Evolutionary conservation across 805 yeast species (phyloP).

Genomic region (Candida arabinofermentans): DNA sequence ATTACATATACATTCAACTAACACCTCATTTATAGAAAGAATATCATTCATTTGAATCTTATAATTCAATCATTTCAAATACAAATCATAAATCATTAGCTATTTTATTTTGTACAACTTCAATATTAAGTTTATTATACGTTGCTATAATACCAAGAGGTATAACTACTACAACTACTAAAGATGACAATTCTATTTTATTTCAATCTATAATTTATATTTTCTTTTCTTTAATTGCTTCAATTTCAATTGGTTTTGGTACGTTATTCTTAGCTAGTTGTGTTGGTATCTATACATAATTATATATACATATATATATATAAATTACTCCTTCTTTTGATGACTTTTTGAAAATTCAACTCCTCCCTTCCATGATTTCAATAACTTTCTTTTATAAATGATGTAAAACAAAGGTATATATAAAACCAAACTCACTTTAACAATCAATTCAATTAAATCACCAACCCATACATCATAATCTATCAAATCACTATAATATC

Average conservation of each 20-base stretch:
- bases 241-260: slow-evolving; percentile 23
- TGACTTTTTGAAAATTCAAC: not conserved
- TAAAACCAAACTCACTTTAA: slow-evolving; percentile 3
- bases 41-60: slow-evolving; percentile 6
- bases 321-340: not conserved
- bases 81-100: slow-evolving; percentile 17
- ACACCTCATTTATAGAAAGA: slow-evolving; percentile 7
- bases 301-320: not conserved
- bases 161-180: not conserved
- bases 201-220: not conserved
- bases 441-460: slow-evolving; percentile 3
- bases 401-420: slow-evolving; percentile 12
- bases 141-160: slow-evolving; percentile 4
- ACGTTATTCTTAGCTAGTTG: slow-evolving; percentile 26
- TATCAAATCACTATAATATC: slow-evolving; percentile 13
- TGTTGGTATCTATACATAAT: slow-evolving; percentile 30
- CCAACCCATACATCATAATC: slow-evolving; percentile 17
- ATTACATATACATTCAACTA: too few species aligned
- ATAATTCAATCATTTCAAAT: slow-evolving; percentile 10
- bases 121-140: slow-evolving; percentile 9
- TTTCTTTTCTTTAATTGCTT: not conserved
- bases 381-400: slow-evolving; percentile 19
- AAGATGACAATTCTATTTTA: not conserved
- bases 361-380: slow-evolving; percentile 10
- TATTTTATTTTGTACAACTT: slow-evolving; percentile 6